Conservation (phyloP, 1,284 basidiomycete species). For the Malassezia caprae region DNA sequence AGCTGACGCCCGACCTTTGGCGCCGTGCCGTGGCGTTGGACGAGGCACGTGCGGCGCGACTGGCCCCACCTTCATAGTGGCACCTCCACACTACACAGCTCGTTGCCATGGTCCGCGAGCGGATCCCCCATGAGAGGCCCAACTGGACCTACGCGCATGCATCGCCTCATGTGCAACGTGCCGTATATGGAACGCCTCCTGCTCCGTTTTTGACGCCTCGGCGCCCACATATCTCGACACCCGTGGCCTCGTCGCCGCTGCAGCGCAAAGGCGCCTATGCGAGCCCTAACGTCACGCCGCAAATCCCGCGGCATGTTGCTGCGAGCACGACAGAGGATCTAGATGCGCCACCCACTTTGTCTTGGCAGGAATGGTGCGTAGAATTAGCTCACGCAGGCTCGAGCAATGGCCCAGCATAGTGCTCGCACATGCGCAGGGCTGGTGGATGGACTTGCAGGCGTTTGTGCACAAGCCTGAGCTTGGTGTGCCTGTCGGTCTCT, state of each 20-base stretch:
- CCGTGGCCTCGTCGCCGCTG: neutral
- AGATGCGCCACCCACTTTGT: neutral
- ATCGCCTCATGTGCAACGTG: neutral
- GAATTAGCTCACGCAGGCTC: neutral
- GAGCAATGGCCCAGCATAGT: neutral
- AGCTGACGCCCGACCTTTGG: constrained; percentile 25
- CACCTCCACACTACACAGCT: neutral
- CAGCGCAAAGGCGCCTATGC: constrained; percentile 14
- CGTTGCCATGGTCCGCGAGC: neutral
- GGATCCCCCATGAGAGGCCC: neutral
- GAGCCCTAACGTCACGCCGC: neutral
- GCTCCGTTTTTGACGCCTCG: neutral
- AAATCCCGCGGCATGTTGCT: no score
- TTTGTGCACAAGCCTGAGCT: constrained; percentile 3
- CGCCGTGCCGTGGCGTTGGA: constrained; percentile 25
- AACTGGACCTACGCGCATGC: neutral
- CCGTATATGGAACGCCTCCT: neutral
- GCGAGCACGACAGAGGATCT: neutral
- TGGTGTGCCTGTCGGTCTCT: constrained; percentile 5
- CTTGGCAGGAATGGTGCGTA: neutral
- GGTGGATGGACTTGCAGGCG: constrained; percentile 11
- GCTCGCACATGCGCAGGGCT: neutral
- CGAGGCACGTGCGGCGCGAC: constrained; percentile 5
- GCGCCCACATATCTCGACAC: neutral
- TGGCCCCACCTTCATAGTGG: neutral